Percentiles rank a stretch among this genome's conserved stretches.
These are phyloP conservation scores for Alternaria sp. DNA, from an alignment of 2,329 filamentous ascomycete species.

Conservation along the genomic window DNA sequence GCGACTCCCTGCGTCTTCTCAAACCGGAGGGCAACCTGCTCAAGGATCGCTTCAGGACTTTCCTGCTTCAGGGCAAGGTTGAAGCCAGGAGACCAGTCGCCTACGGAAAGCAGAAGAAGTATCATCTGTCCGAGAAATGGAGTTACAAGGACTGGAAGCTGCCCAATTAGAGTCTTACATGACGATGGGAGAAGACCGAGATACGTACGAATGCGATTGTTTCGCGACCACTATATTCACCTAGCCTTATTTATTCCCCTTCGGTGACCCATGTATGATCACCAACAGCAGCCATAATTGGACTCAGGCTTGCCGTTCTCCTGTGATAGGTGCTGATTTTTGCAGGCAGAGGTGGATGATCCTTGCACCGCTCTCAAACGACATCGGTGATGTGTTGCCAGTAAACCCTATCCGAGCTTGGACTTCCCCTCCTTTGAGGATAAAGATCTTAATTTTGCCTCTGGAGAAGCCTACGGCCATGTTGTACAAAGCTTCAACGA, in stretches of 20 bases:
- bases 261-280: not conserved
- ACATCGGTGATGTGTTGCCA: too few species aligned
- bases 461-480: too few species aligned
- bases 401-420: too few species aligned
- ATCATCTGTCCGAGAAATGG: conserved; percentile 93
- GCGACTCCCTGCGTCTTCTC: conserved; percentile 59
- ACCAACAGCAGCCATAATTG: not conserved
- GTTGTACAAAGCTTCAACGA: too few species aligned
- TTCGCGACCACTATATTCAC: not conserved
- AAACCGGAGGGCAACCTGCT: conserved; percentile 97
- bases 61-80: conserved; percentile 88
- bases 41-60: conserved; percentile 88
- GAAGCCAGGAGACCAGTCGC: conserved; percentile 81
- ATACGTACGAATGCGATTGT: not conserved
- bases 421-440: too few species aligned
- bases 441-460: too few species aligned
- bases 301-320: not conserved
- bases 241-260: not conserved
- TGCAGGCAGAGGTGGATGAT: too few species aligned
- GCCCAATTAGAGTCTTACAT: conserved; percentile 10
- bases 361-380: too few species aligned
- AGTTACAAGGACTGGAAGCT: conserved; percentile 91
- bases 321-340: too few species aligned
- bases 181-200: not conserved
- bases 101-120: conserved; percentile 84